These are phyloP conservation scores for Cercospora zeae-maydis DNA, from an alignment of 2,329 filamentous ascomycete species.

Conservation along the genomic window DNA sequence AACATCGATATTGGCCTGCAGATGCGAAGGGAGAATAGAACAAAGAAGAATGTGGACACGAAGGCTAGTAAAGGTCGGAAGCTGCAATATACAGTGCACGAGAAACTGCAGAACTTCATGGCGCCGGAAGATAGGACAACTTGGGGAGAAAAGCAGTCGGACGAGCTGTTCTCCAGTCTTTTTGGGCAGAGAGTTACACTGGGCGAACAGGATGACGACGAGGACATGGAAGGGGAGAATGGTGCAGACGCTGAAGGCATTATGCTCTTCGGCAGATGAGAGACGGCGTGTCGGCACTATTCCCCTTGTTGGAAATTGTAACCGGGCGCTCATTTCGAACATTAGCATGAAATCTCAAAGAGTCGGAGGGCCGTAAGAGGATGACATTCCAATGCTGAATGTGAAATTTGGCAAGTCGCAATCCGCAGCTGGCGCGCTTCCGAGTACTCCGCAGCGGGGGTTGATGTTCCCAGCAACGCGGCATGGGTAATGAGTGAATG, in stretches of 20 bases:
- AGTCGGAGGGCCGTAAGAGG: too few species aligned
- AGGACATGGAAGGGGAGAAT: conserved; percentile 31
- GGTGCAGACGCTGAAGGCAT: conserved; percentile 30
- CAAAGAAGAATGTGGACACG: conserved; percentile 80
- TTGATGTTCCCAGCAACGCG: too few species aligned
- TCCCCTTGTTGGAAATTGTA: background rate
- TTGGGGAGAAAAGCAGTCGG: conserved; percentile 79
- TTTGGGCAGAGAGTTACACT: conserved; percentile 47
- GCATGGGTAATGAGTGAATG: too few species aligned
- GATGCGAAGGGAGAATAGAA: conserved; percentile 72
- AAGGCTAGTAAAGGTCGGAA: conserved; percentile 94
- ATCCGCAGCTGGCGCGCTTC: too few species aligned
- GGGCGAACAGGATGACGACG: conserved; percentile 41
- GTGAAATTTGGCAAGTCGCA: too few species aligned
- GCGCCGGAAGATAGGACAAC: conserved; percentile 75
- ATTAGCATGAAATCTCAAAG: too few species aligned
- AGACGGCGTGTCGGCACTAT: background rate
- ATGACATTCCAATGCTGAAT: too few species aligned
- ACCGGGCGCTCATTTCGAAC: too few species aligned
- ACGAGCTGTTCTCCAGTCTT: conserved; percentile 54
- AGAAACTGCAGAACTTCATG: conserved; percentile 98
- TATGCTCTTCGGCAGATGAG: conserved; percentile 32
- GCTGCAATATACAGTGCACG: conserved; percentile 89
- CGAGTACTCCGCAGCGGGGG: too few species aligned
- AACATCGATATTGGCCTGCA: conserved; percentile 39